Conservation (phyloP, 2,329 filamentous ascomycete species). For the Trichoderma semiorbis region DNA sequence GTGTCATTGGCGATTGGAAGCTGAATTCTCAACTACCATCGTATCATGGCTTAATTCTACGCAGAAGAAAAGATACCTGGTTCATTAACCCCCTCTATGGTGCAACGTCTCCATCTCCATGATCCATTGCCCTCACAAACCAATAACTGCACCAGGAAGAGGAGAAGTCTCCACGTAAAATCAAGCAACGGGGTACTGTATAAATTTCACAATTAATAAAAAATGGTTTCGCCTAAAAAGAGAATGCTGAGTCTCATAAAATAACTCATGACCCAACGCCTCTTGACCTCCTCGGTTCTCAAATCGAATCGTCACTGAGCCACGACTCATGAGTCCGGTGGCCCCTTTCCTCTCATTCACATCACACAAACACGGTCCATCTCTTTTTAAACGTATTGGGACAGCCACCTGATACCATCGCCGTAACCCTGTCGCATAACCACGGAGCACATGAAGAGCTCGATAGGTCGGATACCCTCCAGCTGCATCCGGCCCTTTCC, state of each 20-base stretch:
- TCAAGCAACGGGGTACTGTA: neutral
- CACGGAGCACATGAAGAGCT: constrained; percentile 99
- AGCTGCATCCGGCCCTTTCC: constrained; percentile 92
- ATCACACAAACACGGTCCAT: neutral
- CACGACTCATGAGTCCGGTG: neutral
- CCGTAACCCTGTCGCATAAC: constrained; percentile 97
- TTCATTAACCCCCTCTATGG: neutral
- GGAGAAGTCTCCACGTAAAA: neutral
- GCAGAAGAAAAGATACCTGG: neutral
- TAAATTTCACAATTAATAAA: constrained; percentile 31
- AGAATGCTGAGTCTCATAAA: constrained; percentile 36
- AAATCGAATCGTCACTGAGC: constrained; percentile 17
- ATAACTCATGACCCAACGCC: constrained; percentile 27
- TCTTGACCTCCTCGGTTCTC: constrained; percentile 13
- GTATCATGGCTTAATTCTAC: neutral
- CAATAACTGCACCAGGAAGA: neutral
- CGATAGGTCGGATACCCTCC: constrained; percentile 89
- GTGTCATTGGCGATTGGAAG: neutral
- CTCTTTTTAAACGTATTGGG: constrained; percentile 73
- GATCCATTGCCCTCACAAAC: neutral
- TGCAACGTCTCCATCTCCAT: neutral
- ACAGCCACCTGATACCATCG: constrained; percentile 87
- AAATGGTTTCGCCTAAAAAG: constrained; percentile 32
- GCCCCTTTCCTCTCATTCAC: neutral
- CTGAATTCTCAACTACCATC: neutral